These are phyloP conservation scores for Pichia sp. DNA, from an alignment of 1,139 yeast genomes.

Conservation along the genomic window DNA sequence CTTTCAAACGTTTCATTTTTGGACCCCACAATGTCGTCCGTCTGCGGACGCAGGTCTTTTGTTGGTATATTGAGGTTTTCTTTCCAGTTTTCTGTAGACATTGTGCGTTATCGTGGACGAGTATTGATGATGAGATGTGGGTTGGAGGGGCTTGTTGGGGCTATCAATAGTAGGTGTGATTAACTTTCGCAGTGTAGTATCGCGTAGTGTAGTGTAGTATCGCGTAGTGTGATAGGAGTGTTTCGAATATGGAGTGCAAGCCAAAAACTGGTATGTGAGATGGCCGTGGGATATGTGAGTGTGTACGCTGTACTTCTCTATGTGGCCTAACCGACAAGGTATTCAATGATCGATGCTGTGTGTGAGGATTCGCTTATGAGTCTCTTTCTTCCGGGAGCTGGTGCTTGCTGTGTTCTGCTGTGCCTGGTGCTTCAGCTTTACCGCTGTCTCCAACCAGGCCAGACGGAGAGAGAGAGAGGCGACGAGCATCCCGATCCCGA, in stretches of 20 bases:
- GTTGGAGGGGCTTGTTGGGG: too few relatives aligned
- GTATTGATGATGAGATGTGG: too few relatives aligned
- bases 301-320: not conserved
- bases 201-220: too few relatives aligned
- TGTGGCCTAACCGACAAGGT: not conserved
- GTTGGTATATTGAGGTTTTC: conserved; percentile 66
- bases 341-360: not conserved
- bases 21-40: conserved; percentile 91
- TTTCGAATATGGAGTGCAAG: not conserved
- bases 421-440: not conserved
- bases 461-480: not conserved
- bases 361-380: too few relatives aligned
- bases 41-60: conserved; percentile 88
- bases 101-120: not conserved
- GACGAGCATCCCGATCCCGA: not conserved
- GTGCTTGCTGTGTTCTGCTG: too few relatives aligned
- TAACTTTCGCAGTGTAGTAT: too few relatives aligned
- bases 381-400: too few relatives aligned
- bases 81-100: conserved; percentile 57
- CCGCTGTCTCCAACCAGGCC: not conserved
- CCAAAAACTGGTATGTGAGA: not conserved
- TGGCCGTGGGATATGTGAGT: not conserved
- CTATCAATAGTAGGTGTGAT: not conserved
- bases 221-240: not conserved
- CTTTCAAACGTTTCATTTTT: conserved; percentile 92